Evolutionary conservation across 805 yeast genomes (phyloP).

Genomic region (Candida maesae): DNA sequence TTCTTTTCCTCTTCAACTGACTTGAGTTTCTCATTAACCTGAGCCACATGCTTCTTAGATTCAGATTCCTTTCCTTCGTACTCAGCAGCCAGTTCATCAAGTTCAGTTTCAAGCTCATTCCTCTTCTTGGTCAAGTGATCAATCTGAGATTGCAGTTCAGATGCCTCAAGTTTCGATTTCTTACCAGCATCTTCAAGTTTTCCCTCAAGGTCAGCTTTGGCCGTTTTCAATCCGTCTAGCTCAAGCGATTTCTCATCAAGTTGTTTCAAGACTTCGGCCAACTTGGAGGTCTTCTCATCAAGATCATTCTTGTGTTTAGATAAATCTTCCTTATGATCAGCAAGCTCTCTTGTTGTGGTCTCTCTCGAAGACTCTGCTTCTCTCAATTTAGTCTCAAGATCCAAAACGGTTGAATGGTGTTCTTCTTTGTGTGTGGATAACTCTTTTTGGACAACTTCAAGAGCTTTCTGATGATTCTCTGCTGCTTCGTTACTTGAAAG

Average conservation of each 20-base stretch:
- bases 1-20: constrained; percentile 31
- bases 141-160: constrained; percentile 6
- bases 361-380: constrained; percentile 2
- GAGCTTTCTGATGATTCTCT: constrained; percentile 4
- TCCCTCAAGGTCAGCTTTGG: constrained; percentile 1
- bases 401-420: constrained; percentile 1
- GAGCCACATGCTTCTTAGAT: constrained; percentile 23
- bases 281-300: constrained; percentile 1
- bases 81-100: constrained; percentile 26
- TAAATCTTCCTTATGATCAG: constrained; percentile 3
- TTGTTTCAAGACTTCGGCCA: neutral
- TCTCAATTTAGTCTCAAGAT: constrained; percentile 1
- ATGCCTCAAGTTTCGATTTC: neutral
- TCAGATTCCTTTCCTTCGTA: constrained; percentile 29
- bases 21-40: constrained; percentile 26
- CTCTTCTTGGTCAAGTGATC: constrained; percentile 6
- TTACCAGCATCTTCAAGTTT: constrained; percentile 2
- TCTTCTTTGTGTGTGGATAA: constrained; percentile 5
- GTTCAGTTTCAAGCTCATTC: constrained; percentile 20
- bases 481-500: neutral
- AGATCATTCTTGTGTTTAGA: constrained; percentile 1
- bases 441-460: constrained; percentile 7
- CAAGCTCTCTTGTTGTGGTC: constrained; percentile 4
- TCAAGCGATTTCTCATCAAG: constrained; percentile 2
- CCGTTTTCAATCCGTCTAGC: constrained; percentile 2